Evolutionary conservation across 1,284 basidiomycete genomes (phyloP), one percentile per base, ranked within the genome.

Genomic region (Xanthoconium separans): DNA sequence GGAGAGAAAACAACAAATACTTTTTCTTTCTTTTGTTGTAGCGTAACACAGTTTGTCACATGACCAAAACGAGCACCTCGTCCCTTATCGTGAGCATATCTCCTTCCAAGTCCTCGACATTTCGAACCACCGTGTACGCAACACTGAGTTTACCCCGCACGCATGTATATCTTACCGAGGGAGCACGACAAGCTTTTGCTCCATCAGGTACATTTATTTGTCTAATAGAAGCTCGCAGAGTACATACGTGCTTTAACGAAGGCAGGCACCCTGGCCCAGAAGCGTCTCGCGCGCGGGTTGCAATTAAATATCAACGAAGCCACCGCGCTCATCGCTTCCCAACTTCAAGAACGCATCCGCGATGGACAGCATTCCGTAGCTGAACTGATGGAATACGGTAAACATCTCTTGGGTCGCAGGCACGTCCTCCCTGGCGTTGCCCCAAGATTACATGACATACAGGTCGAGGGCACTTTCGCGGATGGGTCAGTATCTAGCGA

Each of bases 281-380:
- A 93, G 64, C 89, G 97, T 24, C 85, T 99, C 10, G 95, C 96
- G 6, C 82, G 96, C 22, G 97, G 96, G 10, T 70, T 96, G 31
- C 79, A 81, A 40, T 82, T 99, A 48, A 99, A 98, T 74, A 76
- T 85, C 58, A 82, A 90, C 10, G 97, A 99, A 73, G 88, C 94
- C 0, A 85, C 88, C 13, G 95, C 93, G 1, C 82, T 99, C 30
- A 94, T 99, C 61, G 88, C 93, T 2, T 84, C 83, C 18, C 93
- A 95, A 61, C 82, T 99, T 18, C 96, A 98, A 56, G 97, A 98
- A 71, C 84, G 86, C 46, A 96, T 97, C 62, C 82, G 96, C n/a
- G 95, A 98, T 88, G 96, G 95, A 6, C 71, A 75, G n/a, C 82
- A 94, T 65, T 85, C 84, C 1, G 95, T 99, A 3, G 83, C 93